Evolutionary conservation across 441 rosid genomes (phyloP).

Genomic region (Croton laevigatus): DNA sequence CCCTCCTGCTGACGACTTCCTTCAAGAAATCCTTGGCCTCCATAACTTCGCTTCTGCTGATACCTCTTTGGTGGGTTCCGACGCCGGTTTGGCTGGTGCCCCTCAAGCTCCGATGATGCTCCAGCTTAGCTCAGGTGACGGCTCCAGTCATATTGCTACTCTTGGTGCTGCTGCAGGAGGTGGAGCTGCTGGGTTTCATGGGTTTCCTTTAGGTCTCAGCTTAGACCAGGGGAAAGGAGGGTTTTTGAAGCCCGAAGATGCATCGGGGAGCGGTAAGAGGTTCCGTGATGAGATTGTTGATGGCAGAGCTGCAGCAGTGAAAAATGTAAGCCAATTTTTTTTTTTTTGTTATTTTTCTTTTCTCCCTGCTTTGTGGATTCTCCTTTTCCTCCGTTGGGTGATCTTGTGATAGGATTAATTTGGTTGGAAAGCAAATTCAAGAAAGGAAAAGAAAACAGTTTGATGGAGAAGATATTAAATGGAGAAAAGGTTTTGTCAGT

Average conservation of each 20-base stretch:
- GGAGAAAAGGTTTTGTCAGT: too few relatives aligned
- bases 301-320: conserved; percentile 52
- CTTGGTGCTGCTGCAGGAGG: conserved; percentile 43
- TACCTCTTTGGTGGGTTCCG: conserved; percentile 36
- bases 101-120: conserved; percentile 71
- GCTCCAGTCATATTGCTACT: conserved; percentile 45
- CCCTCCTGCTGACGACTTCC: conserved; percentile 72
- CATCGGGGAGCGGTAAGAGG: conserved; percentile 72
- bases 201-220: conserved; percentile 85
- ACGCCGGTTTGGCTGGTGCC: conserved; percentile 33
- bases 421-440: neutral
- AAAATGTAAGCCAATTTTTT: conserved; percentile 52
- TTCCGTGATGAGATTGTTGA: conserved; percentile 65
- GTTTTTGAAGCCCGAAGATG: conserved; percentile 70
- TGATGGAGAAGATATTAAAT: neutral
- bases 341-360: neutral
- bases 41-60: conserved; percentile 63
- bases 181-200: conserved; percentile 58
- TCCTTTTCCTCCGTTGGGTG: neutral
- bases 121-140: conserved; percentile 81
- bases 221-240: conserved; percentile 90
- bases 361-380: too few relatives aligned
- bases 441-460: neutral
- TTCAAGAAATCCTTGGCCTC: conserved; percentile 80
- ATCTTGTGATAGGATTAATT: neutral